These are phyloP conservation scores for Macrophomina pseudophaseolina DNA, from an alignment of 2,329 filamentous ascomycete species.

Conservation along the genomic window DNA sequence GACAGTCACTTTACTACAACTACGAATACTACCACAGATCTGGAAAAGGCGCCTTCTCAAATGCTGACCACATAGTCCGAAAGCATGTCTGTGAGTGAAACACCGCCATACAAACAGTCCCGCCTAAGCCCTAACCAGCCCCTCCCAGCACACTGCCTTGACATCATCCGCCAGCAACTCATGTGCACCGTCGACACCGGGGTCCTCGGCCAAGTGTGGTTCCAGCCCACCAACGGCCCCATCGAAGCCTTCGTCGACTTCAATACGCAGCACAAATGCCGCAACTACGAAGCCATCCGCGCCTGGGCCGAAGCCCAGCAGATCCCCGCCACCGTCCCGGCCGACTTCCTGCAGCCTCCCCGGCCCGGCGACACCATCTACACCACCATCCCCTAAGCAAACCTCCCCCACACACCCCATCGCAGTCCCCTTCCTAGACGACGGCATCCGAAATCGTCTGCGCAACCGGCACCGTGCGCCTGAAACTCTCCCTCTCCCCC, in stretches of 20 bases:
- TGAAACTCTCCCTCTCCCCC: conserved; percentile 49
- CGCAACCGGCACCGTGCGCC: conserved; percentile 37
- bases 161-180: conserved; percentile 65
- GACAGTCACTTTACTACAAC: conserved; percentile 65
- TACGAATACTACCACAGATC: conserved; percentile 61
- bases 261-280: conserved; percentile 64
- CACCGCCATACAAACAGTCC: too few relatives aligned
- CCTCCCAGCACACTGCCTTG: conserved; percentile 61
- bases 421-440: conserved; percentile 29
- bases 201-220: conserved; percentile 67
- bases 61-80: conserved; percentile 60
- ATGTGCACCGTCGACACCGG: conserved; percentile 68
- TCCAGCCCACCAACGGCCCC: conserved; percentile 49
- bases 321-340: conserved; percentile 50
- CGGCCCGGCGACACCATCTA: conserved; percentile 39
- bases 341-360: conserved; percentile 51
- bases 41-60: conserved; percentile 60
- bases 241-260: conserved; percentile 65
- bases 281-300: conserved; percentile 60
- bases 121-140: too few relatives aligned
- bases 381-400: conserved; percentile 35
- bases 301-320: conserved; percentile 62
- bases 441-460: conserved; percentile 44
- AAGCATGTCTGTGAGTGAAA: conserved; percentile 61
- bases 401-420: too few relatives aligned